phyloP scores from a whole-genome alignment of 225 moss, liverwort and hornwort genomes.

The Climacium dendroides region DNA sequence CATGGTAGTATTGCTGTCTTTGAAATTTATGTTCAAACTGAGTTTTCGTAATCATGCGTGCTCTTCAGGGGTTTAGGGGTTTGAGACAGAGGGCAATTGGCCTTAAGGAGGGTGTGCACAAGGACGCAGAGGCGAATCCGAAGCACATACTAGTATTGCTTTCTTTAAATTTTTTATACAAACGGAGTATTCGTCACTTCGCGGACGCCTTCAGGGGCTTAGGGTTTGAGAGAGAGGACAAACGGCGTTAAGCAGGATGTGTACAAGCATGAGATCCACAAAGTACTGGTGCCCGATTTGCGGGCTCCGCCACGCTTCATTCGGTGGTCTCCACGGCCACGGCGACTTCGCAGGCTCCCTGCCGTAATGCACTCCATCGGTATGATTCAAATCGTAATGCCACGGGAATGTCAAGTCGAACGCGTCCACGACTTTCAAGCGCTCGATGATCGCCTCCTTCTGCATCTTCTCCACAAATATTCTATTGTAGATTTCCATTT shows the following conservation, averaged over 20 bases:
- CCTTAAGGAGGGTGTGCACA: constrained; percentile 2
- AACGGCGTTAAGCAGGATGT: constrained; percentile 36
- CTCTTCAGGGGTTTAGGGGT: not conserved
- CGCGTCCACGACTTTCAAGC: constrained; percentile 36
- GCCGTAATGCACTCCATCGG: constrained; percentile 49
- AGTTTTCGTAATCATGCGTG: not conserved
- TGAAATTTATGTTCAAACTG: not conserved
- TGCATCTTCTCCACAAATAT: constrained; percentile 42
- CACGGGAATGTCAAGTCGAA: constrained; percentile 52
- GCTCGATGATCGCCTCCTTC: not conserved
- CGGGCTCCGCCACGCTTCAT: constrained; percentile 1
- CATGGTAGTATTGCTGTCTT: too few species aligned
- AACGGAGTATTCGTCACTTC: not conserved
- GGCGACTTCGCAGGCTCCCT: constrained; percentile 30
- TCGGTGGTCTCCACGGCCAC: constrained; percentile 19
- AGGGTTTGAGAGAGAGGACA: constrained; percentile 14
- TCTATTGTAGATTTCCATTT: constrained; percentile 43
- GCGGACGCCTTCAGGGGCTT: not conserved
- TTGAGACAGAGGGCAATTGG: constrained; percentile 9
- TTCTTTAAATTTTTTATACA: not conserved
- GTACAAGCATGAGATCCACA: constrained; percentile 50
- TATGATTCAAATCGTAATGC: constrained; percentile 46
- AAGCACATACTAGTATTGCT: not conserved
- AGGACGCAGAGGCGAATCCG: not conserved
- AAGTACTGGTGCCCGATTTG: constrained; percentile 52